These are phyloP conservation scores for Penicillium arizonense DNA, from an alignment of 495 filamentous ascomycete species.

Conservation along the genomic window DNA sequence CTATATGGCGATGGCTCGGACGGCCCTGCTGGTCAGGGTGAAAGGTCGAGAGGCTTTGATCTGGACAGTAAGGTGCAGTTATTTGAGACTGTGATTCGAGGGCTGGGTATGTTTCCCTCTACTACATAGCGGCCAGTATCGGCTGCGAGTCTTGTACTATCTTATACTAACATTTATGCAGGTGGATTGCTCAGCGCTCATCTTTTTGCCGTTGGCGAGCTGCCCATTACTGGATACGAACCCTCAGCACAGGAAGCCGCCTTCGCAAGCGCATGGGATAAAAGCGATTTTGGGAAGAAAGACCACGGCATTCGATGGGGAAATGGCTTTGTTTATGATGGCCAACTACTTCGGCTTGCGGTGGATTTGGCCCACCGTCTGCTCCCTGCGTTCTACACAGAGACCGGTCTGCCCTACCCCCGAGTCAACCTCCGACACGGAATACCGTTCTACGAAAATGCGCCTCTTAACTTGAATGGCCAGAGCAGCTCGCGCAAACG, in stretches of 20 bases:
- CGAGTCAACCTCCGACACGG: constrained; percentile 91
- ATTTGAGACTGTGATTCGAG: constrained; percentile 95
- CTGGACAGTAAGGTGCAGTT: constrained; percentile 97
- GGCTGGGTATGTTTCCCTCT: constrained; percentile 54
- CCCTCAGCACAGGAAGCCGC: constrained; percentile 39
- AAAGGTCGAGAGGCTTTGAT: constrained; percentile 82
- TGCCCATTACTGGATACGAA: constrained; percentile 77
- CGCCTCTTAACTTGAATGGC: constrained; percentile 56
- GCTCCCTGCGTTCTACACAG: constrained; percentile 84
- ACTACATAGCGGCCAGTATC: not conserved
- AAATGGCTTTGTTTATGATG: constrained; percentile 80
- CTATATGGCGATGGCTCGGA: constrained; percentile 83
- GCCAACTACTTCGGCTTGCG: constrained; percentile 83
- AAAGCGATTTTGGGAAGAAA: constrained; percentile 27
- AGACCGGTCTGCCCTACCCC: constrained; percentile 91
- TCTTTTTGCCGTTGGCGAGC: constrained; percentile 83
- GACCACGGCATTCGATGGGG: constrained; percentile 64
- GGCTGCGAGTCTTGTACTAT: not conserved
- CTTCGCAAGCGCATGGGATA: constrained; percentile 42
- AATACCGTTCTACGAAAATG: constrained; percentile 85
- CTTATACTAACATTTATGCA: constrained; percentile 12
- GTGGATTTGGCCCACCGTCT: constrained; percentile 79
- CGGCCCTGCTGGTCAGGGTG: constrained; percentile 67
- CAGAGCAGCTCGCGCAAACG: constrained; percentile 3
- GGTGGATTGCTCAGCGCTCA: constrained; percentile 89